phyloP scores from a whole-genome alignment of 2,329 filamentous ascomycete species.

The Cladophialophora exuberans region DNA sequence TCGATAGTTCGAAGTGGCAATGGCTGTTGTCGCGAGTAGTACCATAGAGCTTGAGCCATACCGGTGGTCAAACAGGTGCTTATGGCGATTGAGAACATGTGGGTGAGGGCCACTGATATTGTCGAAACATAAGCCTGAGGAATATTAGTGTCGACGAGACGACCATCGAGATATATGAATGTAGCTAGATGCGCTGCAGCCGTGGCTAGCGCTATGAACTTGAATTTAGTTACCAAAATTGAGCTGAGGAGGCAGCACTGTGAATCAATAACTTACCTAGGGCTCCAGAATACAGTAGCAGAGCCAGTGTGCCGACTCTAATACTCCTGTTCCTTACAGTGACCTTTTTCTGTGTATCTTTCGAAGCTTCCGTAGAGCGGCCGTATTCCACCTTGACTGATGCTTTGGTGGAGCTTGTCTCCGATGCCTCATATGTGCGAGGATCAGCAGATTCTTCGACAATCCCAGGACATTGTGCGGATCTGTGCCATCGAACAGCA shows the following conservation, averaged over 20 bases:
- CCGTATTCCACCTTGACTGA: background rate
- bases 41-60: conserved; percentile 3
- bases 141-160: background rate
- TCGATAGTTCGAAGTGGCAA: background rate
- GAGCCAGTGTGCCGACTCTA: background rate
- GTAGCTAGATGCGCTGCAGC: background rate
- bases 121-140: background rate
- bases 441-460: no score
- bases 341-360: background rate
- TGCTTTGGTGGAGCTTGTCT: background rate
- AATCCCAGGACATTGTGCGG: no score
- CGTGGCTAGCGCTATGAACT: background rate
- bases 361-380: background rate
- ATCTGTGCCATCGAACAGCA: no score
- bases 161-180: background rate
- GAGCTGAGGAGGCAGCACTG: background rate
- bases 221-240: background rate
- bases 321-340: background rate
- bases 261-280: background rate
- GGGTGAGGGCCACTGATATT: background rate
- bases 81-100: background rate
- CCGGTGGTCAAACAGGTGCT: background rate
- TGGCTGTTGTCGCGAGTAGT: background rate
- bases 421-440: background rate
- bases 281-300: background rate